These are phyloP conservation scores for Apiospora aurea DNA, from an alignment of 2,329 filamentous ascomycete genomes.

Conservation along the genomic window DNA sequence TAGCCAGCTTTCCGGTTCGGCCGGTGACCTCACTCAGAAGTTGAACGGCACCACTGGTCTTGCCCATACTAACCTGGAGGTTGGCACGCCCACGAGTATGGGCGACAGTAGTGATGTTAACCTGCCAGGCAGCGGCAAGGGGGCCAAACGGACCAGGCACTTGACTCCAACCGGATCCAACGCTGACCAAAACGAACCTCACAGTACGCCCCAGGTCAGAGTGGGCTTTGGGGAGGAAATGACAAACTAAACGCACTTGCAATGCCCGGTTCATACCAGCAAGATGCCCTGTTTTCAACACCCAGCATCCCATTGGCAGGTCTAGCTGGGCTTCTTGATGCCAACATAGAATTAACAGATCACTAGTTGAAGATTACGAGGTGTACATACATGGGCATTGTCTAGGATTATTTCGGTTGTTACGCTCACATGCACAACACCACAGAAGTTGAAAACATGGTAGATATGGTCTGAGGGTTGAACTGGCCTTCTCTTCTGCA, in stretches of 20 bases:
- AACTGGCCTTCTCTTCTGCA: neutral
- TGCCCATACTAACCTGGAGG: constrained; percentile 32
- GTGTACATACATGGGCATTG: neutral
- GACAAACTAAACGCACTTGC: neutral
- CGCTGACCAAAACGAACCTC: constrained; percentile 56
- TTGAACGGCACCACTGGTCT: constrained; percentile 39
- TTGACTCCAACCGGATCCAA: constrained; percentile 53
- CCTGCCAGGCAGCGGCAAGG: constrained; percentile 41
- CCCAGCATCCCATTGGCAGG: too few species aligned
- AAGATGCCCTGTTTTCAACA: too few species aligned
- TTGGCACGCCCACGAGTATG: constrained; percentile 28
- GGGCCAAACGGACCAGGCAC: constrained; percentile 54
- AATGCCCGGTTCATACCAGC: neutral
- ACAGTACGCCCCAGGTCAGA: constrained; percentile 43
- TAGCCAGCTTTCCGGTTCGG: constrained; percentile 38
- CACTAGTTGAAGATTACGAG: neutral
- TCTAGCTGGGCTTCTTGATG: too few species aligned
- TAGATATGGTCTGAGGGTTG: neutral
- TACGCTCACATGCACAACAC: neutral
- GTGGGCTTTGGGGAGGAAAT: constrained; percentile 31
- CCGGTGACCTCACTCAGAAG: constrained; percentile 41
- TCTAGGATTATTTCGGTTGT: neutral
- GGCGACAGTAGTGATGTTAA: constrained; percentile 23
- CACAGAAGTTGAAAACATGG: too few species aligned
- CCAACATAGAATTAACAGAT: neutral